Conservation (phyloP, 2,329 filamentous ascomycete genomes). For the Xylariaceae sp. region DNA sequence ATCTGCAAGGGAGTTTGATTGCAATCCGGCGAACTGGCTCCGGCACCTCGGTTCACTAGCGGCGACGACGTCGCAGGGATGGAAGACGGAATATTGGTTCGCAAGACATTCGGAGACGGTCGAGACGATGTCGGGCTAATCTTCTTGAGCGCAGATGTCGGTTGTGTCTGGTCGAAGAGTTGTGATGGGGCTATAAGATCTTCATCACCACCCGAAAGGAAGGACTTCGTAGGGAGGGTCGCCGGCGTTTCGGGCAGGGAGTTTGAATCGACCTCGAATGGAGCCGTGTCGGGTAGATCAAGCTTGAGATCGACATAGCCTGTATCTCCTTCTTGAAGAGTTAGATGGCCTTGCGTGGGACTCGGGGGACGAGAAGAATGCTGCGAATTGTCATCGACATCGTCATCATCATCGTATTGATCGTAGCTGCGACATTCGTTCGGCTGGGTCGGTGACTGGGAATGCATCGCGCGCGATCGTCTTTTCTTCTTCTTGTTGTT, state of each 20-base stretch:
- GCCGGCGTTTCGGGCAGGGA: conserved; percentile 46
- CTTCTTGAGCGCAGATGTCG: conserved; percentile 47
- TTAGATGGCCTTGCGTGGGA: conserved; percentile 29
- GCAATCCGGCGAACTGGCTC: conserved; percentile 40
- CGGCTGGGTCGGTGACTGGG: conserved; percentile 51
- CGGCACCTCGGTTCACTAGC: conserved; percentile 44
- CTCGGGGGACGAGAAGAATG: conserved; percentile 27
- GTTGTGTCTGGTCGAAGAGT: conserved; percentile 51
- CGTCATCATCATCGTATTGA: conserved; percentile 33
- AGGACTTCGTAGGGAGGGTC: conserved; percentile 30
- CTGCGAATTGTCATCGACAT: conserved; percentile 23
- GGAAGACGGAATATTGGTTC: conserved; percentile 42
- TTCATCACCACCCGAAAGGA: conserved; percentile 20
- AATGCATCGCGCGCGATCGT: conserved; percentile 33
- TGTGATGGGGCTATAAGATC: conserved; percentile 42
- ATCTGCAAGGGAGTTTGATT: conserved; percentile 40
- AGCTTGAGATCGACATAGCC: conserved; percentile 41
- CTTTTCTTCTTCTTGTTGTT: conserved; percentile 30
- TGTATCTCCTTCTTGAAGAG: conserved; percentile 44
- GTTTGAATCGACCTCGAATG: conserved; percentile 19
- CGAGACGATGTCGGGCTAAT: conserved; percentile 54
- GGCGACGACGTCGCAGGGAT: conserved; percentile 43
- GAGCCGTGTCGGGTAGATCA: conserved; percentile 21
- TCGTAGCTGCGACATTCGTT: conserved; percentile 55
- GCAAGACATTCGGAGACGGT: conserved; percentile 47